Conservation (phyloP, 2,329 filamentous ascomycete genomes). For the Cladophialophora chaetospira region DNA sequence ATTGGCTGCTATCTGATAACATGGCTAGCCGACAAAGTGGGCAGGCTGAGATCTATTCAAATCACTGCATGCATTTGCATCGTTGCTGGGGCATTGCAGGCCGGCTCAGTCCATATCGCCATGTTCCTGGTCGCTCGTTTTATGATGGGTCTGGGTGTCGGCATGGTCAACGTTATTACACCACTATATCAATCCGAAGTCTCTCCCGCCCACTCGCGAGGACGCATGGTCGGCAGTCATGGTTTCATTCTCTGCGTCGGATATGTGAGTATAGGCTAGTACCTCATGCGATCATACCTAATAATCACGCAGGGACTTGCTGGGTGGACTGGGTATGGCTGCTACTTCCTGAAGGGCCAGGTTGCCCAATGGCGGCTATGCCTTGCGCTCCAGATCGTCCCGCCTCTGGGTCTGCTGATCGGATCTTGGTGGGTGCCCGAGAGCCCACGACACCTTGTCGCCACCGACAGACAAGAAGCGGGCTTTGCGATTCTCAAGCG, state of each 20-base stretch:
- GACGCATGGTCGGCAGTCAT: constrained; percentile 37
- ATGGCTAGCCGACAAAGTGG: constrained; percentile 21
- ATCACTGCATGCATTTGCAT: constrained; percentile 23
- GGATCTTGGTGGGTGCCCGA: constrained; percentile 20
- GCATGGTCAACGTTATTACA: constrained; percentile 21
- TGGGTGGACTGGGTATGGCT: constrained; percentile 25
- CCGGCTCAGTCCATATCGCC: constrained; percentile 27
- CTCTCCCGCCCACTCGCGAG: constrained; percentile 35
- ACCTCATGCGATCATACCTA: neutral
- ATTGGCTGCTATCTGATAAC: constrained; percentile 24
- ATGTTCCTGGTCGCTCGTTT: constrained; percentile 31
- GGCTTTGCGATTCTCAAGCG: constrained; percentile 14
- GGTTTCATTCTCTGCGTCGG: constrained; percentile 21
- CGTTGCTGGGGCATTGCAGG: constrained; percentile 23
- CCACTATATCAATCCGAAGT: constrained; percentile 23
- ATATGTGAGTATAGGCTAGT: constrained; percentile 6
- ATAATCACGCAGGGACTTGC: constrained; percentile 14
- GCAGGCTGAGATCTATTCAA: constrained; percentile 22
- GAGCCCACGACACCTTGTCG: constrained; percentile 12
- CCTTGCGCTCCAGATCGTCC: constrained; percentile 14
- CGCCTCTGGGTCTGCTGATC: constrained; percentile 12
- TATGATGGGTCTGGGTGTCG: constrained; percentile 23
- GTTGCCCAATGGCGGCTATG: constrained; percentile 21
- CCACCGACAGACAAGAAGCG: constrained; percentile 14
- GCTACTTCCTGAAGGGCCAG: constrained; percentile 14